phyloP scores from a whole-genome alignment of 371 early-diverging fungal species.

The Fennellomyces sp. region DNA sequence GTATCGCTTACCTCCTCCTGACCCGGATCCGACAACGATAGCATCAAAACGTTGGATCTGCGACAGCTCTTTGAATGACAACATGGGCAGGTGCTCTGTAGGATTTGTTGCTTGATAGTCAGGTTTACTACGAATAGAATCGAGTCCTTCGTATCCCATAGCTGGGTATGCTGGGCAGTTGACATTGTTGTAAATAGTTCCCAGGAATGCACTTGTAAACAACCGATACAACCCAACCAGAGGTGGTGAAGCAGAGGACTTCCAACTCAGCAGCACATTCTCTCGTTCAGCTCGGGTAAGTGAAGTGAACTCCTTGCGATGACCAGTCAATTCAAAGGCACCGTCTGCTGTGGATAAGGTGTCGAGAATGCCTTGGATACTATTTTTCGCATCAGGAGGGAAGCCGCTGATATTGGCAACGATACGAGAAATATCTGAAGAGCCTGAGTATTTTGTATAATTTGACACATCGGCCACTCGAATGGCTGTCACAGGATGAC shows the following conservation, averaged over 20 bases:
- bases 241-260: conserved; percentile 44
- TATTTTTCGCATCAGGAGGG: conserved; percentile 31
- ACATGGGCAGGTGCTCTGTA: conserved; percentile 23
- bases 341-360: conserved; percentile 47
- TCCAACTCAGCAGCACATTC: conserved; percentile 46
- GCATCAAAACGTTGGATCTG: conserved; percentile 57
- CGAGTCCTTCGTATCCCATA: conserved; percentile 49
- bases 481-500: neutral
- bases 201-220: conserved; percentile 24
- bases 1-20: conserved; percentile 68
- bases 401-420: conserved; percentile 28
- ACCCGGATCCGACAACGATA: conserved; percentile 76
- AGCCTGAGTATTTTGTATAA: conserved; percentile 22
- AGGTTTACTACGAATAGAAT: no score
- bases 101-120: conserved; percentile 16
- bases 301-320: conserved; percentile 45
- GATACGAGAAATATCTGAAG: conserved; percentile 4
- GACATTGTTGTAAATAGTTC: conserved; percentile 19
- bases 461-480: conserved; percentile 1
- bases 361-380: conserved; percentile 27
- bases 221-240: conserved; percentile 44
- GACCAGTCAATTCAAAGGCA: conserved; percentile 61
- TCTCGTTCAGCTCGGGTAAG: conserved; percentile 52
- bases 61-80: conserved; percentile 16
- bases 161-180: conserved; percentile 19